A percentile compares a stretch with the other conserved stretches of the same genome.
Evolutionary conservation across 2,329 filamentous ascomycete genomes (phyloP).

Genomic region (Exophiala lecanii-corni): DNA sequence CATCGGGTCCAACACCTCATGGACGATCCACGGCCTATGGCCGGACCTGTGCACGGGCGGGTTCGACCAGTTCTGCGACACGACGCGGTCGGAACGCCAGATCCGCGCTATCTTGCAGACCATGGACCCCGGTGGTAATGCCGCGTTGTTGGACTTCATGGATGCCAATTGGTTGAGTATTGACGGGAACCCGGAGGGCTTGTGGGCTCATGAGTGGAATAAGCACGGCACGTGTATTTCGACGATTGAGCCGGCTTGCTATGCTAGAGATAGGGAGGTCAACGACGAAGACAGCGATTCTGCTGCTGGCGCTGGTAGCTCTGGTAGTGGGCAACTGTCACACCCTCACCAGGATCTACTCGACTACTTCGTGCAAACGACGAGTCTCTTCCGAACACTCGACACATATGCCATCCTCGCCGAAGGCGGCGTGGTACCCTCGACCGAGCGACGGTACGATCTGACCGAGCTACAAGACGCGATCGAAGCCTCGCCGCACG

Average conservation of each 20-base stretch:
- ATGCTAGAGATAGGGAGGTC: constrained; percentile 48
- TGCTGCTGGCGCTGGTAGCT: background rate
- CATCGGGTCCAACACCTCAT: constrained; percentile 62
- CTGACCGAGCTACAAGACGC: constrained; percentile 55
- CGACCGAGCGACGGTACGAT: constrained; percentile 53
- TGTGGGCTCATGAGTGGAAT: constrained; percentile 72
- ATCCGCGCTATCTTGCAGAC: constrained; percentile 47
- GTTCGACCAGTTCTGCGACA: constrained; percentile 63
- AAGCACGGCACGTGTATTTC: constrained; percentile 68
- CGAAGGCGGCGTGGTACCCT: constrained; percentile 57
- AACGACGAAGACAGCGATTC: no score
- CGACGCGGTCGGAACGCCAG: constrained; percentile 57
- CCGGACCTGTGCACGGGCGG: constrained; percentile 66
- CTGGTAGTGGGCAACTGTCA: constrained; percentile 1
- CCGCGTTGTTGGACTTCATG: constrained; percentile 62
- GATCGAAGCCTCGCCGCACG: constrained; percentile 50
- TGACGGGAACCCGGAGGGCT: constrained; percentile 56
- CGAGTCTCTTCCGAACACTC: constrained; percentile 61
- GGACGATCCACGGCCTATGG: constrained; percentile 71
- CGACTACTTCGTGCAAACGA: constrained; percentile 64
- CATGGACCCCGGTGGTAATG: background rate
- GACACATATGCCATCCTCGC: constrained; percentile 61
- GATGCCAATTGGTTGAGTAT: constrained; percentile 67
- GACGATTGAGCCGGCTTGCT: constrained; percentile 64
- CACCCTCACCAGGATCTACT: constrained; percentile 56